Evolutionary conservation across 1,284 basidiomycete genomes (phyloP), one percentile per base, ranked within the genome.

Genomic region (Melampsora americana): DNA sequence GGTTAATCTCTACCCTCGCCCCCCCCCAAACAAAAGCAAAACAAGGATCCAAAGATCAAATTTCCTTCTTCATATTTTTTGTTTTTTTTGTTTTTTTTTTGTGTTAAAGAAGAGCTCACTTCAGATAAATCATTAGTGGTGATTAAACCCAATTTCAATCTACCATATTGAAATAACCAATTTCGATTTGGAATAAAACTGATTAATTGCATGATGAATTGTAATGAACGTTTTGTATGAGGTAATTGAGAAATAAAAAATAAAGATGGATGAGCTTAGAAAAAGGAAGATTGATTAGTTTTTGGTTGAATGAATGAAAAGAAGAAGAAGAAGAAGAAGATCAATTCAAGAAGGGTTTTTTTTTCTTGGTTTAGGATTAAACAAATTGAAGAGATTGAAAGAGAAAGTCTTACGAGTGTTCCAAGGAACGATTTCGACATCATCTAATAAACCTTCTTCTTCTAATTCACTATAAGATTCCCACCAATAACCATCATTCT

Each of bases 101-200:
- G 16, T 59, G n/a, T n/a, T 2, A 26, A 30, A 39, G 48, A n/a
- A 5, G 5, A 18, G 84, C 87, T 76, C 79, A 92, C 92, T 83
- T 88, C 86, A 86, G 88, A 90, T 68, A 92, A 83, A 77, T 86
- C 85, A 48, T 88, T 86, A 30, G 87, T 87, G 66, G 92, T 82
- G n/a, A 93, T 79, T 28, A 92, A 84, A 79, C 86, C 89, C 85
- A 94, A 86, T 5, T 90, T 88, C 0, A 93, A 84, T 61, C 92
- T 87, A 0, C 93, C 92, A 80, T 89, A 92, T 78, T 88, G 86
- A 85, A 91, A 95, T 39, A 94, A 83, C 92, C 92, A 95, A 2
- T 87, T 86, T 14, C 84, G 84, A 53, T 89, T 88, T 0, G 90
- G 89, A 32, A 92, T 87, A 26, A 87, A 85, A 32, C 90, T 88